Evolutionary conservation across 306 rosid species (phyloP), one percentile per base, ranked within the genome.

Genomic region (Prunus mira): DNA sequence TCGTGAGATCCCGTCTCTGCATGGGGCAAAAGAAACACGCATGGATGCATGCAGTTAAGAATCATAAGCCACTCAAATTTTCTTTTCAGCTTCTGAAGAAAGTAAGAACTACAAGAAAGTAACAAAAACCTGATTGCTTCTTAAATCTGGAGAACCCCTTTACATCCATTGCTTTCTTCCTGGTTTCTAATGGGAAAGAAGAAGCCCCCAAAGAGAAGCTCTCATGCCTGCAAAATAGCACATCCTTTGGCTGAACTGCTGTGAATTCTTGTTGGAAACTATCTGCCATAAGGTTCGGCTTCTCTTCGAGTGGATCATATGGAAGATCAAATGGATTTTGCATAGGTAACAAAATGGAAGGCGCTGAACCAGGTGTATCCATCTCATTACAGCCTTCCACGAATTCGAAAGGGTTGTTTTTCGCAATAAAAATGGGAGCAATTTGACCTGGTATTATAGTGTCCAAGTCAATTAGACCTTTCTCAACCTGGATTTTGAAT

Each of bases 291-390:
- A 90, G 93, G 75, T 84, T 75, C 0, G 92, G 93, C 69, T 78
- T 92, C 79, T 95, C 98, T 73, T 95, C 92, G 2, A 55, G 82
- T 54, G 86, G 90, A 41, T 90, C 97, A 74, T 88, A 92, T 1
- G 92, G 97, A 77, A 95, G 86, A 68, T 88, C 97, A 50, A 92
- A 89, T 25, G 91, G 96, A 67, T 91, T 92, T 74, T 80, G 76
- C 49, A 24, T 20, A 15, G 84, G 88, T 64, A 85, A 80, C 76
- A 85, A 45, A 13, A 84, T 25, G 3, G 97, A 85, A 45, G 98
- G 98, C 9, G 98, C 99, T 47, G 97, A 92, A 70, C 93, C 87
- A 22, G 99, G 99, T n/a, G 76, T 60, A 6, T 84, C 91, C 22
- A 72, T 54, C 17, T 70, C 91, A 43, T 75, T 82, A 41, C 82